phyloP scores from a whole-genome alignment of 768 basidiomycete genomes.

The Rubroboletus satanas region DNA sequence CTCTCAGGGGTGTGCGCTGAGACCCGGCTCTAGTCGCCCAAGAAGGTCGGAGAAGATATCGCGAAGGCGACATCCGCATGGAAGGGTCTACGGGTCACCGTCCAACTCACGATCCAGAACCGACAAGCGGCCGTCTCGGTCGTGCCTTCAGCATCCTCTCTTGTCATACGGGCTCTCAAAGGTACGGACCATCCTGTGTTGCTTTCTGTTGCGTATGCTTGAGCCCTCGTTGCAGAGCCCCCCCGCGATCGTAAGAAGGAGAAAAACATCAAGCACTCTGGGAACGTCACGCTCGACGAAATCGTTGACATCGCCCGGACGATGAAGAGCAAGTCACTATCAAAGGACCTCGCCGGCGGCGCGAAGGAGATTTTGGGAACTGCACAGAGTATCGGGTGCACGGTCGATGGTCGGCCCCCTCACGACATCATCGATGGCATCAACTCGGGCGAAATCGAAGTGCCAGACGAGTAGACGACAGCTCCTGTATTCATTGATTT shows the following conservation, averaged over 20 bases:
- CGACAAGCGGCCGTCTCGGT: constrained; percentile 97
- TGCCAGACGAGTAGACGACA: constrained; percentile 72
- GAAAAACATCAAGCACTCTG: constrained; percentile 99
- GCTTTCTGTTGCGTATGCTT: background rate
- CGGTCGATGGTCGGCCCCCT: constrained; percentile 87
- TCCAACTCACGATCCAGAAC: constrained; percentile 99
- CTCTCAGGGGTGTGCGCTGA: constrained; percentile 10
- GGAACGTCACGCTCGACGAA: constrained; percentile 91
- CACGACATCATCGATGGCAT: constrained; percentile 92
- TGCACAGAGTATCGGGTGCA: constrained; percentile 95
- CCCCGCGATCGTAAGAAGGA: constrained; percentile 99
- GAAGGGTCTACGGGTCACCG: constrained; percentile 99
- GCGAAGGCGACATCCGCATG: constrained; percentile 97
- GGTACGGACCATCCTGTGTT: constrained; percentile 47
- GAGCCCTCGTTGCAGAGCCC: constrained; percentile 60
- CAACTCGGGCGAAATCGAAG: constrained; percentile 78
- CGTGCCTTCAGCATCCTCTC: constrained; percentile 94
- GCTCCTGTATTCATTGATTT: constrained; percentile 17
- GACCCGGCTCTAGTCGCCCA: constrained; percentile 71
- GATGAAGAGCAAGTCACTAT: constrained; percentile 91
- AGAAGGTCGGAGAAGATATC: constrained; percentile 99
- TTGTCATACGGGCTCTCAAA: constrained; percentile 98
- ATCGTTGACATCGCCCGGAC: constrained; percentile 94
- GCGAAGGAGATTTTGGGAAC: constrained; percentile 99
- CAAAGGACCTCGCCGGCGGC: constrained; percentile 84